Percentiles rank a stretch among this genome's conserved stretches.
Evolutionary conservation across 257 asterid species (phyloP).

Genomic region (Petunia secreta): DNA sequence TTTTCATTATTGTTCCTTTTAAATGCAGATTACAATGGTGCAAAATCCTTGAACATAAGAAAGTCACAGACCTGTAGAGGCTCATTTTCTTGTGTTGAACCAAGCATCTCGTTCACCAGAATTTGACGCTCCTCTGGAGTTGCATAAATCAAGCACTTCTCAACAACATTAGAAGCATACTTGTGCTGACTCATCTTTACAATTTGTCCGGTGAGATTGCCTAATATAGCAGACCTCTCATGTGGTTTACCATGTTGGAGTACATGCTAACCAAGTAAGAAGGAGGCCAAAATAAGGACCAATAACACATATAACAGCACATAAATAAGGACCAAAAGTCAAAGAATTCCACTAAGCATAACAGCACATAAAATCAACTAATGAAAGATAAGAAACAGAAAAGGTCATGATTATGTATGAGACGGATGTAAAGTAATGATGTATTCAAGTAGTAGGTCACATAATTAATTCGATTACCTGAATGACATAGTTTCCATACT

Average conservation of each 20-base stretch:
- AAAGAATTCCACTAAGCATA: background rate
- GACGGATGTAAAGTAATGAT: background rate
- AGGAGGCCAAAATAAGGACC: conserved; percentile 9
- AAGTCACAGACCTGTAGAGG: conserved; percentile 70
- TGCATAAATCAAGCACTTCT: conserved; percentile 81
- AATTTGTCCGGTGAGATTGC: conserved; percentile 80
- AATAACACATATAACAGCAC: background rate
- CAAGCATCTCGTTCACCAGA: conserved; percentile 85
- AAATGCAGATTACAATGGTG: conserved; percentile 6
- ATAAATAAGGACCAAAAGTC: background rate
- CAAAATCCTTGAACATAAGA: background rate
- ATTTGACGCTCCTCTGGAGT: conserved; percentile 70
- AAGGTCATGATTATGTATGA: background rate
- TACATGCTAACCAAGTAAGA: conserved; percentile 59
- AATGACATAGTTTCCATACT: conserved; percentile 87
- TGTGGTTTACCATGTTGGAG: conserved; percentile 80
- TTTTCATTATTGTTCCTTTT: background rate
- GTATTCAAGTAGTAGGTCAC: background rate
- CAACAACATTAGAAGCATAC: conserved; percentile 90
- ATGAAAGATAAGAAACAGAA: background rate
- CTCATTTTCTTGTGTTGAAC: conserved; percentile 81
- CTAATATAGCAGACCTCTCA: conserved; percentile 66
- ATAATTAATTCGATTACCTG: conserved; percentile 53
- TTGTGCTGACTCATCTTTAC: conserved; percentile 94
- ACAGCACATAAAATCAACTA: background rate